These are phyloP conservation scores for Exutisphaerella laricina DNA, from an alignment of 2,329 filamentous ascomycete genomes.

Conservation along the genomic window DNA sequence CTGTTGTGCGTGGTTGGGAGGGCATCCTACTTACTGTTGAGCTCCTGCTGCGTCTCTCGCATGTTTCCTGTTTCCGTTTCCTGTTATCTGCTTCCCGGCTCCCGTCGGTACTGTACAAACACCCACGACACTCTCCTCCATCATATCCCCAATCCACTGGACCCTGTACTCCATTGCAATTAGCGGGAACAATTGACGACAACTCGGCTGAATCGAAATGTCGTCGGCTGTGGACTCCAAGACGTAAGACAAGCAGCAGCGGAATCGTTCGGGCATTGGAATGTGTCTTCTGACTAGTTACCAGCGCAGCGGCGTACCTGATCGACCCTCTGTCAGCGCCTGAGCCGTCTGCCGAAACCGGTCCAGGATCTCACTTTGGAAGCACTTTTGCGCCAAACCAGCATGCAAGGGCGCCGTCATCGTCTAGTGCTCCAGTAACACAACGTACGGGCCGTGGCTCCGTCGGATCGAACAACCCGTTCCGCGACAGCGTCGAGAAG, in stretches of 20 bases:
- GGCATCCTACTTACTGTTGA: too few species aligned
- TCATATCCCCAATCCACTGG: too few species aligned
- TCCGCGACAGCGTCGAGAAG: slow-evolving; percentile 28
- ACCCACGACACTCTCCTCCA: too few species aligned
- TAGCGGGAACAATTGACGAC: not conserved
- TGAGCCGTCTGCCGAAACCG: slow-evolving; percentile 62
- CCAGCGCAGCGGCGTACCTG: slow-evolving; percentile 57
- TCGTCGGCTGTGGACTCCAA: slow-evolving; percentile 17
- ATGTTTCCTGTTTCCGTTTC: too few species aligned
- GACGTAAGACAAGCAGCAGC: slow-evolving; percentile 13
- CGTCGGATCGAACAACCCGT: slow-evolving; percentile 41
- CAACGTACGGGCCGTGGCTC: slow-evolving; percentile 30
- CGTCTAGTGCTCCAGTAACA: slow-evolving; percentile 23
- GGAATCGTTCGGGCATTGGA: too few species aligned
- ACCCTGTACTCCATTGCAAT: too few species aligned
- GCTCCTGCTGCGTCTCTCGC: too few species aligned
- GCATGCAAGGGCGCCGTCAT: slow-evolving; percentile 15
- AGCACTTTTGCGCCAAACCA: slow-evolving; percentile 42
- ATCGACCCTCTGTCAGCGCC: slow-evolving; percentile 64
- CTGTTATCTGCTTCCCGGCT: too few species aligned
- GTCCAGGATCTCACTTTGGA: slow-evolving; percentile 55
- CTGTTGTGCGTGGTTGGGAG: too few species aligned
- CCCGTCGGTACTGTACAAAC: too few species aligned
- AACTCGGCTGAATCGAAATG: slow-evolving; percentile 7
- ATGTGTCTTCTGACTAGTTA: too few species aligned